Base-by-base conservation (phyloP, 306 rosid species). In the Vigna trinervia region DNA sequence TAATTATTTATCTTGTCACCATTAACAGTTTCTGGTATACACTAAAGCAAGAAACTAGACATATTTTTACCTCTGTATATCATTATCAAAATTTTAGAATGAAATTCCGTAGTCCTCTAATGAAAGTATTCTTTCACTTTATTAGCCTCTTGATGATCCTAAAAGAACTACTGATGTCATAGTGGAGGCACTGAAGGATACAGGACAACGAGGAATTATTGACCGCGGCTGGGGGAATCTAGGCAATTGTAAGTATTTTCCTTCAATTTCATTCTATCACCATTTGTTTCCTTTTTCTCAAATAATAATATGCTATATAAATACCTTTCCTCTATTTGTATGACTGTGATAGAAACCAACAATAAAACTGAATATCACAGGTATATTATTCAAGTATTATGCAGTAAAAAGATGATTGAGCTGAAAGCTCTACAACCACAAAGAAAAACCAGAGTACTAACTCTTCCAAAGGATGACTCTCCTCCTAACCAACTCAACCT, bases 141-240 rank as follows among this genome's bases (percentile, higher is more conserved):
- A 48, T 75, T 62, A 93, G 97, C 96, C 97, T 45, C 96, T 93
- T 26, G 94, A 85, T 34, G 96, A 93, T 85, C 85, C 97, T 69
- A 81, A 79, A 76, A 81, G 79, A 82, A 87, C 91, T 12, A 86
- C 94, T 2, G 78, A 75, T 51, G 75, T 86, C 57, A 87, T 93
- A 88, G 57, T 93, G 87, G 90, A 90, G 78, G 96, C 94, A 12
- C 77, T 90, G 69, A 86, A 86, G 83, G 86, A 85, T 64, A 90
- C 94, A 15, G 90, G 86, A 50, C 94, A 90, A 76, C 85, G 98
- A 80, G 98, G 94, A 84, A 90, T 90, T 63, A 83, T 90, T 61
- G 98, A 90, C 69, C 87, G 84, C 30, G 97, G 97, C 62, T 93
- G 94, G 94, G 98, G 98, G 51, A 87, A 86, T 83, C 91, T 93